Base-by-base conservation (phyloP, 2,329 filamentous ascomycete species). In the Bipolaris cookei region DNA sequence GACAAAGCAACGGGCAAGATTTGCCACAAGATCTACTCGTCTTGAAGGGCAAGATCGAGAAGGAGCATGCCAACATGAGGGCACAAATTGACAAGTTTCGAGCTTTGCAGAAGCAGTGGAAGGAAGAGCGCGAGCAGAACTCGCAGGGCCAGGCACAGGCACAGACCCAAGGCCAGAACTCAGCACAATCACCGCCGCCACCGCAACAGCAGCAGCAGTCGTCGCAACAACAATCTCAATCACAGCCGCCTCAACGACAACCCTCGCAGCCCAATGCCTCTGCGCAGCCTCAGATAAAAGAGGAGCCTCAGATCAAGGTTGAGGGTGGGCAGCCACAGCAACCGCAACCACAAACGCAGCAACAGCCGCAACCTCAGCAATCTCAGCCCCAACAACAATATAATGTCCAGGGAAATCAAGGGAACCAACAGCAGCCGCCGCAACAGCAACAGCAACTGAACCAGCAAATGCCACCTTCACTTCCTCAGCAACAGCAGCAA, bases 301-400 rank as follows among this genome's bases (percentile, higher is more conserved):
- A 75, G 44, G 69, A 69, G 34, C 71, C 72, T 4, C 71, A 74
- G 20, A 72, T 77, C 53, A 77, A 77, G 59, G 51, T 73, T n/a
- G 74, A 77, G 54, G 69, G 67, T n/a, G 69, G 64, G 21, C 63
- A 66, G 34, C 47, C 59, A 39, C 59, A 61, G n/a, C 69, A 66
- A 43, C 61, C 57, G 41, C 66, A 70, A 47, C 59, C 65, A n/a
- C 55, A 62, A 30, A 30, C 60, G 37, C 60, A 61, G n/a, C 67
- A 64, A 45, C 59, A 56, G 39, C 65, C 68, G 44, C 57, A 64
- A 20, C 37, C 14, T 18, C 37, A 38, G 37, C 42, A 63, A 16
- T 34, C 44, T 30, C 55, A 45, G 39, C 39, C 48, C 11, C 56
- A 59, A 45, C 25, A 54, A n/a, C 57, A 57, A 28, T 69, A 69